phyloP scores from a whole-genome alignment of 2,329 filamentous ascomycete genomes.

The Cercospora sp. region DNA sequence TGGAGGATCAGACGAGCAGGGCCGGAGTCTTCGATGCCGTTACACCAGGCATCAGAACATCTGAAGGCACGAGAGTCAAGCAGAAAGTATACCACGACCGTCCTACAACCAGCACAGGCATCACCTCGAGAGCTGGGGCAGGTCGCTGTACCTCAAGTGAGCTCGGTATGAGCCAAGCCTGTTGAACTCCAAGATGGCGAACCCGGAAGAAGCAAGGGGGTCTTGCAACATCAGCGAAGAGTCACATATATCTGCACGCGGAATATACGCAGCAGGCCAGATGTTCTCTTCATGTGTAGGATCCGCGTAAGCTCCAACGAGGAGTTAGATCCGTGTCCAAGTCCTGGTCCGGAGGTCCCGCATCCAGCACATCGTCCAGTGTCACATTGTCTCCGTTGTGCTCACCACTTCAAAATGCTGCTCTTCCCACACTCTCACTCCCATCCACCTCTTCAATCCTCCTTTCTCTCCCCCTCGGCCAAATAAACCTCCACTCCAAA shows the following conservation, averaged over 20 bases:
- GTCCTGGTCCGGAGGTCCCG: neutral
- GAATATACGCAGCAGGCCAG: neutral
- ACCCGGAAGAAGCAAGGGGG: neutral
- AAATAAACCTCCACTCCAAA: constrained; percentile 40
- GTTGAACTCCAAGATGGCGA: neutral
- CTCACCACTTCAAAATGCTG: no score
- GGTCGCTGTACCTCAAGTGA: neutral
- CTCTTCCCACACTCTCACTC: neutral
- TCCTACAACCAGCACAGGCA: neutral
- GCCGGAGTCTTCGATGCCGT: neutral
- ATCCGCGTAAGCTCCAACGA: neutral
- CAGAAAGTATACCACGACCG: neutral
- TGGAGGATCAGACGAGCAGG: neutral
- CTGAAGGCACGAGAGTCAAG: neutral
- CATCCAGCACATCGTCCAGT: neutral
- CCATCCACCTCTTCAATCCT: constrained; percentile 26
- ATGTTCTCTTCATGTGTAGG: neutral
- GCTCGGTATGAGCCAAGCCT: neutral
- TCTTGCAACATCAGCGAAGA: neutral
- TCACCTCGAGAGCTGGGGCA: neutral
- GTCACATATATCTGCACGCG: neutral
- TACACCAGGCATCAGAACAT: neutral
- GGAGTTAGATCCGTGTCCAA: neutral
- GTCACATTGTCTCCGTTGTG: neutral
- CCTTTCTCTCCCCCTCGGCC: constrained; percentile 25